Percentiles rank a stretch among this genome's conserved stretches.
Conservation (phyloP, 768 basidiomycete genomes). For the Termitomyces sp. region DNA sequence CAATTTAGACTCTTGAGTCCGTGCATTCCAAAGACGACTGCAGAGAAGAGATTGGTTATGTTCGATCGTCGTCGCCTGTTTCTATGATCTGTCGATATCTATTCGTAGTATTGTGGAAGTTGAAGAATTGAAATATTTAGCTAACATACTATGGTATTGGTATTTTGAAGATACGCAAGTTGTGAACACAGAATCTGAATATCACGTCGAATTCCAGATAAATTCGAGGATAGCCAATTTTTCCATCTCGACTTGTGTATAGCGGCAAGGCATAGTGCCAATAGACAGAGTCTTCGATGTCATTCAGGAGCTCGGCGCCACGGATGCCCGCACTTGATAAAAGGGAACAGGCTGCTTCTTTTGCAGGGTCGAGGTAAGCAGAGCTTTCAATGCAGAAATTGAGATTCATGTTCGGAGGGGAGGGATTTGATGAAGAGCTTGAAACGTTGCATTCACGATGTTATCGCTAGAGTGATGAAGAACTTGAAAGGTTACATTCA, state of each 20-base stretch:
- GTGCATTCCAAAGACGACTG: not conserved
- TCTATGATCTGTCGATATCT: not conserved
- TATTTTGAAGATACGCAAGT: not conserved
- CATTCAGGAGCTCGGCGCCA: not conserved
- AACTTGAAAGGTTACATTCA: no score
- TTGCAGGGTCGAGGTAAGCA: not conserved
- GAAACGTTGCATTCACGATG: no score
- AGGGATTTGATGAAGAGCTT: no score
- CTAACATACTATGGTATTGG: no score
- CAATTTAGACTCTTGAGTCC: no score
- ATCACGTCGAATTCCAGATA: not conserved
- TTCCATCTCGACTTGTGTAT: not conserved
- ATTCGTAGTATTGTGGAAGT: not conserved
- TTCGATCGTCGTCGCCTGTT: not conserved
- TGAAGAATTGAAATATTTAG: no score
- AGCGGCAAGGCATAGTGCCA: not conserved
- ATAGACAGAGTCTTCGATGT: not conserved
- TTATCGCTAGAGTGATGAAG: no score
- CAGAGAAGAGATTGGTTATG: not conserved
- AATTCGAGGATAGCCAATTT: not conserved
- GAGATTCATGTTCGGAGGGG: no score
- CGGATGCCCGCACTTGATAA: not conserved
- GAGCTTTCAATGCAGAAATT: not conserved
- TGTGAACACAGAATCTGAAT: not conserved
- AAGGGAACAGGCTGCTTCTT: not conserved